Percentiles rank a stretch among this genome's conserved stretches.
Conservation (phyloP, 257 asterid genomes). For the Gentiana macrophylla region DNA sequence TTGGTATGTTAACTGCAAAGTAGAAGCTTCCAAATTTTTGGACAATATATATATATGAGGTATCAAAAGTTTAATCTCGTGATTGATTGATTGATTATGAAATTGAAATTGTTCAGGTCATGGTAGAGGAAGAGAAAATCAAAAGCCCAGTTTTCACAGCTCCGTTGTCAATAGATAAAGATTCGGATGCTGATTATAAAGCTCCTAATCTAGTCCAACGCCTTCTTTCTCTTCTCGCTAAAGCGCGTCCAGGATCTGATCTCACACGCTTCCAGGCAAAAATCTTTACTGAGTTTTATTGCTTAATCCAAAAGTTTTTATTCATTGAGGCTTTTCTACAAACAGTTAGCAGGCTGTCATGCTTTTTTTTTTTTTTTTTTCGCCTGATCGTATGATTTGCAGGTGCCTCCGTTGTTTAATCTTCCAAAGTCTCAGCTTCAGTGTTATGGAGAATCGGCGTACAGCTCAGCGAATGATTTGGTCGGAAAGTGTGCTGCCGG, state of each 20-base stretch:
- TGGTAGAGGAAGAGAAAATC: slow-evolving; percentile 14
- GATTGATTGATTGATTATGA: too few species aligned
- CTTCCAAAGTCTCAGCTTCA: slow-evolving; percentile 91
- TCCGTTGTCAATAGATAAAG: slow-evolving; percentile 48
- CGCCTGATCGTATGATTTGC: slow-evolving; percentile 10
- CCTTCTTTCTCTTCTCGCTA: slow-evolving; percentile 45
- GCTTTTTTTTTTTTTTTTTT: not conserved
- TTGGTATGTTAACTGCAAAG: too few species aligned
- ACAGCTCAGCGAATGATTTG: slow-evolving; percentile 33
- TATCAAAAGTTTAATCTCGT: too few species aligned
- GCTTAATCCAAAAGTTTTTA: not conserved
- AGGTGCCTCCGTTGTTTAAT: slow-evolving; percentile 90
- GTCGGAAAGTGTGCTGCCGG: slow-evolving; percentile 43
- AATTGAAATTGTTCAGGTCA: slow-evolving; percentile 22
- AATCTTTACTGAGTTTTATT: not conserved
- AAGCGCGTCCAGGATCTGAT: slow-evolving; percentile 62
- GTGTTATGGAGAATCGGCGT: slow-evolving; percentile 65
- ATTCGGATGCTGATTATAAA: slow-evolving; percentile 28
- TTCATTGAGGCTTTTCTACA: not conserved
- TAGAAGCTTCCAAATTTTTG: too few species aligned
- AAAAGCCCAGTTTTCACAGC: slow-evolving; percentile 39
- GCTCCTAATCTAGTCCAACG: slow-evolving; percentile 65
- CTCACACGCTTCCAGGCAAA: slow-evolving; percentile 75
- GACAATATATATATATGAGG: too few species aligned
- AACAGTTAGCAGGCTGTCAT: not conserved